Conservation (phyloP, 2,329 filamentous ascomycete genomes). For the Orbilia brochopaga region DNA sequence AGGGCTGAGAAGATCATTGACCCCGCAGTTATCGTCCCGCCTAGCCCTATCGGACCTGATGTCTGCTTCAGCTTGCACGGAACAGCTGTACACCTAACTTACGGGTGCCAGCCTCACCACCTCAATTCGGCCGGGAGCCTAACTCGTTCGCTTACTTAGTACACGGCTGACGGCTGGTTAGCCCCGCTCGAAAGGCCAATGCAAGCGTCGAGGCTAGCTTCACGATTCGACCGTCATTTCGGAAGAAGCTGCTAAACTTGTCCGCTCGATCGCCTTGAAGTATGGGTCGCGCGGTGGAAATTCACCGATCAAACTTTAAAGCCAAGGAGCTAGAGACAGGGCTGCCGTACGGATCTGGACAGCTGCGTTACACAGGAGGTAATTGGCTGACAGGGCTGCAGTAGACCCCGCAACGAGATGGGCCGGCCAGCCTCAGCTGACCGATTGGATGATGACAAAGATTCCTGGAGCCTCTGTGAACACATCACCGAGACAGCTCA, state of each 20-base stretch:
- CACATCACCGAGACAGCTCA: no score
- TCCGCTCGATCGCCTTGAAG: neutral
- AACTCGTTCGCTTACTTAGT: neutral
- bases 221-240: neutral
- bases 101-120: neutral
- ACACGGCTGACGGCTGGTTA: neutral
- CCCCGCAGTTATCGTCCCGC: no score
- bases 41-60: neutral
- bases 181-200: neutral
- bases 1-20: no score
- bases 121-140: neutral
- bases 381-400: neutral
- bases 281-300: no score
- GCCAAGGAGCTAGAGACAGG: neutral
- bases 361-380: conserved; percentile 4
- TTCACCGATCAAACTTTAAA: no score
- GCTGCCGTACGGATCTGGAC: conserved; percentile 1
- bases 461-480: no score
- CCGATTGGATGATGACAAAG: no score
- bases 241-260: neutral
- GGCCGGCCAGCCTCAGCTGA: neutral
- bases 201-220: neutral
- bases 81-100: no score
- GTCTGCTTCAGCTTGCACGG: neutral
- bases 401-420: neutral